phyloP scores from a whole-genome alignment of 2,329 filamentous ascomycete genomes.

The Samsoniella hepiali region DNA sequence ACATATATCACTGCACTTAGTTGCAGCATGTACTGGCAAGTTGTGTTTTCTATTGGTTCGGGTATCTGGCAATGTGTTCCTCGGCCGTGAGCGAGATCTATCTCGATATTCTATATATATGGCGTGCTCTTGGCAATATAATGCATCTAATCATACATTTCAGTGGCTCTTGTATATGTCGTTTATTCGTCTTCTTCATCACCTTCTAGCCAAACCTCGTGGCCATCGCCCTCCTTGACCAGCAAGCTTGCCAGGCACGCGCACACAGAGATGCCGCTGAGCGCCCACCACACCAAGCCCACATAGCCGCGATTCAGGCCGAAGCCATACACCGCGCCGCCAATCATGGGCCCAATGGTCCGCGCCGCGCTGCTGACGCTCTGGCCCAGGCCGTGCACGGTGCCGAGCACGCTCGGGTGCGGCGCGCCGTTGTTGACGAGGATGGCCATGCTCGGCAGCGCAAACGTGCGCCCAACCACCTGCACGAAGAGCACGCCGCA shows the following conservation, averaged over 20 bases:
- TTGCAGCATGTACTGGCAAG: background rate
- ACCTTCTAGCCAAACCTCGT: conserved; percentile 62
- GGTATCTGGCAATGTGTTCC: background rate
- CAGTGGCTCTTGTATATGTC: background rate
- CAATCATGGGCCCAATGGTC: conserved; percentile 58
- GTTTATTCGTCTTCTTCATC: conserved; percentile 45
- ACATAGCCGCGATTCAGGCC: conserved; percentile 56
- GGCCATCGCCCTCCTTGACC: conserved; percentile 59
- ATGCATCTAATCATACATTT: background rate
- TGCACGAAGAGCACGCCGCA: conserved; percentile 60
- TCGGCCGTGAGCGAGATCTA: background rate
- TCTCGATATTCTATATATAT: background rate
- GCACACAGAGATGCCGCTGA: conserved; percentile 47
- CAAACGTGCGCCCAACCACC: conserved; percentile 65
- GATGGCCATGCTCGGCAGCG: conserved; percentile 45
- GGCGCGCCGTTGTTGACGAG: conserved; percentile 48
- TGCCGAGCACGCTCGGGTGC: conserved; percentile 46
- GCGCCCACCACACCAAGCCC: conserved; percentile 56
- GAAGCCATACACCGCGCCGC: conserved; percentile 58
- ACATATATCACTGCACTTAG: background rate
- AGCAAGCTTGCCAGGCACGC: conserved; percentile 51
- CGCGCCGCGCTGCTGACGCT: conserved; percentile 56
- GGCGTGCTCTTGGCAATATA: background rate
- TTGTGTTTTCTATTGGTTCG: background rate
- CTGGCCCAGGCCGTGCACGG: conserved; percentile 52